These are phyloP conservation scores for Acer saccharum DNA, from an alignment of 345 rosid species.

Conservation along the genomic window DNA sequence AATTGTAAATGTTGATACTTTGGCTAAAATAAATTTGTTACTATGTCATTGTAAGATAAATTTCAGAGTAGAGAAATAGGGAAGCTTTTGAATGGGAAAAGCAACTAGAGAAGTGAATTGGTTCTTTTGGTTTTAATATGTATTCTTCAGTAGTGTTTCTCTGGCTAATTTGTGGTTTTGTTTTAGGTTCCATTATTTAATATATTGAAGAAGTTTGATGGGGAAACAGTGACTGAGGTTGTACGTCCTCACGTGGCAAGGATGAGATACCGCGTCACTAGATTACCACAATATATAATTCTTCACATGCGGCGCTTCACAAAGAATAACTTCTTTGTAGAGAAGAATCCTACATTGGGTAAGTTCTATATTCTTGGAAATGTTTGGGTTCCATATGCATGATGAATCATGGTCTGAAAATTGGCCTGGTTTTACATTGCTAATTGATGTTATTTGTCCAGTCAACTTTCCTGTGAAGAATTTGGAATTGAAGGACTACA, in stretches of 20 bases:
- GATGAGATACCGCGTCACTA: constrained; percentile 80
- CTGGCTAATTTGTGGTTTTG: constrained; percentile 14
- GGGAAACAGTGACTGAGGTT: constrained; percentile 83
- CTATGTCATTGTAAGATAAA: background rate
- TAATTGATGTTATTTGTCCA: constrained; percentile 33
- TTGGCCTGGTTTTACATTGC: background rate
- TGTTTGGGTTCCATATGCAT: background rate
- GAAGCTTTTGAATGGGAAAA: background rate
- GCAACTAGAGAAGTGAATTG: background rate
- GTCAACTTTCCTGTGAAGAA: constrained; percentile 98
- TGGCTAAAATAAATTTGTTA: background rate
- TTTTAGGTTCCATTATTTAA: constrained; percentile 85
- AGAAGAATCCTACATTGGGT: constrained; percentile 97
- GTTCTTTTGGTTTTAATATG: background rate
- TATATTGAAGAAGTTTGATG: constrained; percentile 93
- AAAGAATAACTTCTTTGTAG: constrained; percentile 89
- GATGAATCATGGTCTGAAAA: background rate
- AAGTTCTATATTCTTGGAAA: constrained; percentile 23
- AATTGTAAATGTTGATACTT: background rate
- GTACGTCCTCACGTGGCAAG: constrained; percentile 86
- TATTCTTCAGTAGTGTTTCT: background rate
- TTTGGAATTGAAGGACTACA: constrained; percentile 88
- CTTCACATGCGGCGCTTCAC: constrained; percentile 96
- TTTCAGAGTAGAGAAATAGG: background rate
- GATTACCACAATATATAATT: constrained; percentile 76